A percentile compares a stretch with the other conserved stretches of the same genome.
Conservation (phyloP, 2,329 filamentous ascomycete species). For the Apiospora rasikravindrae region DNA sequence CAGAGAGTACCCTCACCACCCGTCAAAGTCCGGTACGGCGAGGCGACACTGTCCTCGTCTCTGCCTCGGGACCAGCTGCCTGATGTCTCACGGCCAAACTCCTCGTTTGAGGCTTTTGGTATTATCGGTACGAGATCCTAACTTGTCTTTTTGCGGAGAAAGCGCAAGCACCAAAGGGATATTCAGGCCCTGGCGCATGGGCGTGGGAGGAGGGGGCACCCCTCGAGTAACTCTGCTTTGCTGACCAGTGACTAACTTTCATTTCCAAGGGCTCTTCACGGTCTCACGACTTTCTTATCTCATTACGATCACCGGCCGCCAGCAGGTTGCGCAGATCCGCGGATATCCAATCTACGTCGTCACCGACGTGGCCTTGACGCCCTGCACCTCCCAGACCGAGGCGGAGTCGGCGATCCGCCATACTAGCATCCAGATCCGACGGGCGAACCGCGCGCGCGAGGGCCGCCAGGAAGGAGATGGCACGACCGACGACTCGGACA, state of each 20-base stretch:
- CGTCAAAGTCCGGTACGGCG: constrained; percentile 73
- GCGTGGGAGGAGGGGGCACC: too few relatives aligned
- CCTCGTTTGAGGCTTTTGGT: constrained; percentile 65
- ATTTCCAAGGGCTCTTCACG: constrained; percentile 73
- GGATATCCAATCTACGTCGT: constrained; percentile 85
- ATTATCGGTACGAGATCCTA: constrained; percentile 55
- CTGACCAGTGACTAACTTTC: not conserved
- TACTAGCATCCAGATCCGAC: constrained; percentile 54
- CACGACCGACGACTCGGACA: constrained; percentile 14
- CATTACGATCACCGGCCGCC: constrained; percentile 82
- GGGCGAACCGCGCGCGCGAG: constrained; percentile 26
- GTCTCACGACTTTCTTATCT: constrained; percentile 84
- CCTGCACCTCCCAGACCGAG: constrained; percentile 76
- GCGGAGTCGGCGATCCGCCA: constrained; percentile 73
- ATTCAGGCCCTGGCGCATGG: not conserved
- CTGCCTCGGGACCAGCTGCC: constrained; percentile 45
- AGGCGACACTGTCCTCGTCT: constrained; percentile 49
- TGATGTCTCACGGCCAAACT: constrained; percentile 49
- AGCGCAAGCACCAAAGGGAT: not conserved
- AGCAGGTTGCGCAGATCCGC: constrained; percentile 87
- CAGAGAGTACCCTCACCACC: constrained; percentile 47
- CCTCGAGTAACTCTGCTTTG: not conserved
- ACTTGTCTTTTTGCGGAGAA: not conserved
- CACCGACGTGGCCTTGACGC: constrained; percentile 89
- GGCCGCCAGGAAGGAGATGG: not conserved